Conservation (phyloP, 2,329 filamentous ascomycete genomes). For the Ophiostoma pallidulum region DNA sequence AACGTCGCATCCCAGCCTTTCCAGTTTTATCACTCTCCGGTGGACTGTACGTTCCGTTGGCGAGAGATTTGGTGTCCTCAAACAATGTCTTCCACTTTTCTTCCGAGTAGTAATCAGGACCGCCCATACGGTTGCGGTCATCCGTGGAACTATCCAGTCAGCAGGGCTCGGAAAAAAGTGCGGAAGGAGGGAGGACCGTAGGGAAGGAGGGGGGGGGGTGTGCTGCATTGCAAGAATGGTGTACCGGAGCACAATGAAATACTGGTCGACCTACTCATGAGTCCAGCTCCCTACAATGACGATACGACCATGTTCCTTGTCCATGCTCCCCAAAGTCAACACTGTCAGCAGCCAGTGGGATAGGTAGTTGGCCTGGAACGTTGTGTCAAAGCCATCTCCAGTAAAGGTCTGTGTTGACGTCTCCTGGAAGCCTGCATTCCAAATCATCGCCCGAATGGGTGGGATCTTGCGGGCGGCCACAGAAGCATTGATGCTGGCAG, state of each 20-base stretch:
- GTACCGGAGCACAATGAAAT: not conserved
- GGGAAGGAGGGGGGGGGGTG: too few relatives aligned
- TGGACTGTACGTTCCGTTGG: constrained; percentile 21
- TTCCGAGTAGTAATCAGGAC: constrained; percentile 14
- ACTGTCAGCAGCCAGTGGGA: constrained; percentile 25
- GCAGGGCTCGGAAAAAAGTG: constrained; percentile 8
- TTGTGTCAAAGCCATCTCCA: constrained; percentile 25
- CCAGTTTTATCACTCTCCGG: constrained; percentile 18
- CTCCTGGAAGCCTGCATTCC: constrained; percentile 21
- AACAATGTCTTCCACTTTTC: constrained; percentile 21
- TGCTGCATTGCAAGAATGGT: not conserved
- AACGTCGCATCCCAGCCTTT: constrained; percentile 22
- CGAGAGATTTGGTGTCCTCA: constrained; percentile 18
- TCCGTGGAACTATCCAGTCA: constrained; percentile 12
- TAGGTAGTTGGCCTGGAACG: constrained; percentile 26
- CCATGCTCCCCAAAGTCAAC: constrained; percentile 26
- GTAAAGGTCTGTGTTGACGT: constrained; percentile 21
- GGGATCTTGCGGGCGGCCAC: constrained; percentile 19
- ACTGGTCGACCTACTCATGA: constrained; percentile 22
- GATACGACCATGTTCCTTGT: constrained; percentile 23
- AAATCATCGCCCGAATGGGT: constrained; percentile 21
- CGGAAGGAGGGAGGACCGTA: not conserved
- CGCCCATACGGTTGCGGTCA: constrained; percentile 11
- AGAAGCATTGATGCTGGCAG: constrained; percentile 14
- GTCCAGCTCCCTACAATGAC: constrained; percentile 25